Conservation (phyloP, 176 grass and related monocot genomes). For the Cenchrus purpureus region DNA sequence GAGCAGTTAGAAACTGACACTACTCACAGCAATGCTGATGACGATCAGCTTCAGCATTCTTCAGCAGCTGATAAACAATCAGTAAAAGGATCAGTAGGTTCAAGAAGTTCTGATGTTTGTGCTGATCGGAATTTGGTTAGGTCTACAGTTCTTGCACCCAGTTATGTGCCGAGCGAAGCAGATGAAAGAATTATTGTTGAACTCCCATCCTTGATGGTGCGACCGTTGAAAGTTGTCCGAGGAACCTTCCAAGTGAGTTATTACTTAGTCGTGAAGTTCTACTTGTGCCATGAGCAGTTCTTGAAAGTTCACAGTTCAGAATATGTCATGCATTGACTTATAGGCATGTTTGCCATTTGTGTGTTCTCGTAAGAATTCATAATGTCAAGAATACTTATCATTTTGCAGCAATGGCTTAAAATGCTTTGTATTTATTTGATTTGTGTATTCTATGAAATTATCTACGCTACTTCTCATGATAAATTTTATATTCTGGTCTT, state of each 20-base stretch:
- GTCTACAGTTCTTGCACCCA: constrained; percentile 69
- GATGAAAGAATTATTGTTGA: constrained; percentile 97
- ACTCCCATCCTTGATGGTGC: constrained; percentile 90
- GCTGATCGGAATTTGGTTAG: constrained; percentile 77
- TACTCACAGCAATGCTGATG: constrained; percentile 50
- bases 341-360: background rate
- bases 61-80: constrained; percentile 60
- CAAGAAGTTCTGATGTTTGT: constrained; percentile 68
- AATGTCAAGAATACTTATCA: constrained; percentile 18
- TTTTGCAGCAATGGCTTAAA: constrained; percentile 20
- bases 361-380: constrained; percentile 7
- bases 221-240: constrained; percentile 87
- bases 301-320: constrained; percentile 2
- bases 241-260: constrained; percentile 95
- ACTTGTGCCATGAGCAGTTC: constrained; percentile 7
- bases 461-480: constrained; percentile 17
- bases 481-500: constrained; percentile 25
- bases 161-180: constrained; percentile 80
- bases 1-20: constrained; percentile 73
- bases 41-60: constrained; percentile 65
- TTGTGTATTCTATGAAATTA: constrained; percentile 13
- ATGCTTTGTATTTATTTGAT: constrained; percentile 15
- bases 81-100: constrained; percentile 63
- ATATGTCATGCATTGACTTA: constrained; percentile 26
- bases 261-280: constrained; percentile 16